Evolutionary conservation across 1,284 basidiomycete genomes (phyloP).

Genomic region (Tremellales sp.): DNA sequence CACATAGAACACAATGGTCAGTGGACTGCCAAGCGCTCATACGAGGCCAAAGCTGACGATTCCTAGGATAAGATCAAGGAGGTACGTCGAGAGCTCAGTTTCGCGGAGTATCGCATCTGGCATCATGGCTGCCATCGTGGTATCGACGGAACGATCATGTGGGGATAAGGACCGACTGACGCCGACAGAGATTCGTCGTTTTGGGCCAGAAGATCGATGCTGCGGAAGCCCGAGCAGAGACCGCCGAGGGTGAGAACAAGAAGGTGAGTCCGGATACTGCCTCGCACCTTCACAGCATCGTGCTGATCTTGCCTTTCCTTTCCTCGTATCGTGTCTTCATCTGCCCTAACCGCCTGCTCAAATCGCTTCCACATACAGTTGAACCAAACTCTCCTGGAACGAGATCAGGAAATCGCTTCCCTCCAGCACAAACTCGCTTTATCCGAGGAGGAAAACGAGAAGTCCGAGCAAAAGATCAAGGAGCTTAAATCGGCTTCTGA

Average conservation of each 20-base stretch:
- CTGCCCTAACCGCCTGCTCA: background rate
- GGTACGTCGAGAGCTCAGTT: slow-evolving; percentile 34
- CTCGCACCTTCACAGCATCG: background rate
- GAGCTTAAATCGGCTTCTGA: slow-evolving; percentile 66
- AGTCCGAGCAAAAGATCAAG: slow-evolving; percentile 66
- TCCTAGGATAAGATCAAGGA: slow-evolving; percentile 56
- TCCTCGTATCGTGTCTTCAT: background rate
- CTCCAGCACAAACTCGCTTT: slow-evolving; percentile 70
- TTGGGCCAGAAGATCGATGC: slow-evolving; percentile 83
- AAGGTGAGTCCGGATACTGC: slow-evolving; percentile 47
- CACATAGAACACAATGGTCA: background rate
- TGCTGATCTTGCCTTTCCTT: slow-evolving; percentile 2
- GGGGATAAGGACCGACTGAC: background rate
- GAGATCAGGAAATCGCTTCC: slow-evolving; percentile 85
- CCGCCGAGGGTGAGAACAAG: slow-evolving; percentile 82
- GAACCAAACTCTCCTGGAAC: slow-evolving; percentile 73
- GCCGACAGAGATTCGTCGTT: slow-evolving; percentile 53
- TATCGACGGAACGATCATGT: background rate
- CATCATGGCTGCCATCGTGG: no score
- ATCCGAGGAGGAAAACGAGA: slow-evolving; percentile 70
- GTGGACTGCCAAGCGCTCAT: background rate
- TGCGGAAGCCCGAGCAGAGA: slow-evolving; percentile 72
- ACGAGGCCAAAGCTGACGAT: background rate
- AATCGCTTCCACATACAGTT: slow-evolving; percentile 33
- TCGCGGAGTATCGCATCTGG: background rate